Base-by-base conservation (phyloP, 495 filamentous ascomycete genomes). In the Neurospora sp. region DNA sequence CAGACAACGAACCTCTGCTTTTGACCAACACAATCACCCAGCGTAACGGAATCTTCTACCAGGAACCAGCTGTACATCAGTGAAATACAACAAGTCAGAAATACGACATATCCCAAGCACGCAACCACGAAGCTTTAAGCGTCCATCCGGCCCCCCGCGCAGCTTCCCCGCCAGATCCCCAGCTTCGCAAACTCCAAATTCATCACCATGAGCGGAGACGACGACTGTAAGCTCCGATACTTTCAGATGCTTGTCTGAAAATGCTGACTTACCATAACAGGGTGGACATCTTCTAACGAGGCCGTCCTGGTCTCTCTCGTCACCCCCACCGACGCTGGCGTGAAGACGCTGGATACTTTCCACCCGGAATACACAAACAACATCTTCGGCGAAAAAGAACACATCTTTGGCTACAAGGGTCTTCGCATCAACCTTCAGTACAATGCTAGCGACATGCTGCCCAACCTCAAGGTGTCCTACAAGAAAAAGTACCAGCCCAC, bases 351-450 rank as follows among this genome's bases (percentile, higher is more conserved):
- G 40, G 84, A 86, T 22, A 86, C 85, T 71, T 98, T 98, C 82
- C 87, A 92, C 72, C 96, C 96, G 2, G 87, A 87, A 76, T 96
- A 95, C 81, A 97, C 94, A 22, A 97, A 97, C 80, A 83, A 91
- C 0, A 92, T 99, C 72, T 98, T 98, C 77, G 95, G 94, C 77
- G 91, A 98, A 18, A 90, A 93, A 0, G 94, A 99, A 83, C 85
- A 84, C 18, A 95, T 99, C 69, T 95, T 97, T 75, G 96, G 96
- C 31, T 97, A 98, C 82, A 89, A 92, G 75, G 87, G 88, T 38
- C 84, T 97, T 71, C 87, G 89, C 68, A 89, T 98, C 74, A 85
- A 90, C 48, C 79, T 99, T 68, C 87, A 86, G 42, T 97, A 94
- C 78, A 89, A 93, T 73, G 92, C 92, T 39, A 91, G 92, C 78